Percentiles rank a stretch among this genome's conserved stretches.
Conservation (phyloP, 163 green algal genomes). For the Chlorella variabilis region DNA sequence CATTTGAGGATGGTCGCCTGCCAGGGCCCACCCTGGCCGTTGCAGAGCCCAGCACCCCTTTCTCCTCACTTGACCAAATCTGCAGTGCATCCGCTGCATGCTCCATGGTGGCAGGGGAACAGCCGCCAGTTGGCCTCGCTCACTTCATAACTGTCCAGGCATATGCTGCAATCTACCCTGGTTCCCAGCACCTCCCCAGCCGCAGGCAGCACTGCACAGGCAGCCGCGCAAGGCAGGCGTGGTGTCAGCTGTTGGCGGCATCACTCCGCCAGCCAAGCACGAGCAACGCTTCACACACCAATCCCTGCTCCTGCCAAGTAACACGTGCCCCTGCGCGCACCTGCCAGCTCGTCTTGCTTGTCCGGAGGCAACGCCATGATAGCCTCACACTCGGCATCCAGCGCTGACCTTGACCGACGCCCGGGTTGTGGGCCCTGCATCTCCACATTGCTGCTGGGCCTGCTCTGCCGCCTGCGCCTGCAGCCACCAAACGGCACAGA, state of each 20-base stretch:
- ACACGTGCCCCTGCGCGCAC: too few species aligned
- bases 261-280: too few species aligned
- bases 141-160: conserved; percentile 15
- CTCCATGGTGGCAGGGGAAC: conserved; percentile 40
- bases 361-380: neutral
- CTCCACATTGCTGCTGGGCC: too few species aligned
- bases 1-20: too few species aligned
- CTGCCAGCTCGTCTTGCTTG: neutral
- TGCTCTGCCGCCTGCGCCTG: neutral
- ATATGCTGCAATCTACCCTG: conserved; percentile 38
- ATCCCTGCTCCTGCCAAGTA: too few species aligned
- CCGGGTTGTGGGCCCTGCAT: too few species aligned
- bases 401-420: neutral
- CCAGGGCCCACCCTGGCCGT: too few species aligned
- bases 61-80: conserved; percentile 38
- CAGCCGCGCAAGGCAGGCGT: too few species aligned
- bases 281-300: too few species aligned
- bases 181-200: neutral
- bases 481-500: too few species aligned
- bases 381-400: neutral
- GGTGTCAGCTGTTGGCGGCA: too few species aligned
- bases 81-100: conserved; percentile 11
- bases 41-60: too few species aligned
- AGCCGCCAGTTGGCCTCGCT: conserved; percentile 3
- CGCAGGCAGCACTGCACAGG: neutral